Base-by-base conservation (phyloP, 164 flowering plant genomes). In the Annona squamosa region DNA sequence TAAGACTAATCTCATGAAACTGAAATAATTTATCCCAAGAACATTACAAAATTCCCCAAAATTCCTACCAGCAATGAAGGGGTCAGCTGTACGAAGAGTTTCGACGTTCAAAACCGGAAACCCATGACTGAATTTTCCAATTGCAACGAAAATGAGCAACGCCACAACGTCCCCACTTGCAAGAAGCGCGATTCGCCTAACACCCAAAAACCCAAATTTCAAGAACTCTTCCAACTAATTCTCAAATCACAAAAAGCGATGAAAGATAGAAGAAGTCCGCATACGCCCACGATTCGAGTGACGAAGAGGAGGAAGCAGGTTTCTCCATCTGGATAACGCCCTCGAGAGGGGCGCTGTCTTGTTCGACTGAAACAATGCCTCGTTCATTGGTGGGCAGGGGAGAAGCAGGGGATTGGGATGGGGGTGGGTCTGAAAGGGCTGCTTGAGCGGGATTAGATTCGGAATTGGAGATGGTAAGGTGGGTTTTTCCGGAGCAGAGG, bases 311-410 rank as follows among this genome's bases (percentile, higher is more conserved):
- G 1, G 83, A 80, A 67, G 63, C 63, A 71, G 97, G 91, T 77
- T 90, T 92, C 12, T 91, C 97, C 74, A 89, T 88, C 80, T 89
- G 97, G 82, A 94, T 94, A 9, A 91, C 99, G 18, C 99, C 97
- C 78, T 94, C 99, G 59, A 92, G 79, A 62, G 97, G 94, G 67
- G 91, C 88, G 62, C 74, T 74, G 4, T 87, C 91, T 65, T 82
- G 80, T 18, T 86, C 89, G 3, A 87, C 87, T 13, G 85, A 74
- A 48, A 81, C 86, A 3, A 87, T 74, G n/a, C n/a, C n/a, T n/a
- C n/a, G n/a, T 56, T 82, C 79, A 42, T 77, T 73, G 2, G 62
- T 48, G 43, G 59, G 56, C 46, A 64, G n/a, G 78, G 70, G 64
- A n/a, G n/a, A n/a, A n/a, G n/a, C n/a, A 83, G 59, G 2, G 80